These are phyloP conservation scores for Pleurotus djamor DNA, from an alignment of 768 basidiomycete species.

Conservation along the genomic window DNA sequence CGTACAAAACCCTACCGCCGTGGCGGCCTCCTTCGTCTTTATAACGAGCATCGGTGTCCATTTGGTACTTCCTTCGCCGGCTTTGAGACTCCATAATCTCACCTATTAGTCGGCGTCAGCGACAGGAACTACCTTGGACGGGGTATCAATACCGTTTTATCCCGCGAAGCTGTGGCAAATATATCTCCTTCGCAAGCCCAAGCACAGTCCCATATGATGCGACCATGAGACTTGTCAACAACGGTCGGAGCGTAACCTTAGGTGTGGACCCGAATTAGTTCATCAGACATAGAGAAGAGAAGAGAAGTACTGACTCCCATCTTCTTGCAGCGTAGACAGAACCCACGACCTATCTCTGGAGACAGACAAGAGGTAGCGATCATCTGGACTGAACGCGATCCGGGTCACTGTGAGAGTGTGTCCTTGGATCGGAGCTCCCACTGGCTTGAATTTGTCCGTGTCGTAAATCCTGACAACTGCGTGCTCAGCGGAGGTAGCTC, in stretches of 20 bases:
- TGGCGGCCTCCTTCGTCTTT: conserved; percentile 75
- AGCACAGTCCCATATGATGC: conserved; percentile 95
- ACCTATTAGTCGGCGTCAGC: conserved; percentile 44
- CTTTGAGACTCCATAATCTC: conserved; percentile 67
- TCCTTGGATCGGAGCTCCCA: conserved; percentile 75
- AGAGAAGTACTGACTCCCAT: conserved; percentile 31
- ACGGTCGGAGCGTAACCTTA: conserved; percentile 62
- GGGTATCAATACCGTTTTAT: conserved; percentile 72
- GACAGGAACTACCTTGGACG: not conserved
- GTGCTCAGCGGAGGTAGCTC: conserved; percentile 83
- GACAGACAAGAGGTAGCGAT: conserved; percentile 75
- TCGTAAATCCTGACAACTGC: conserved; percentile 86
- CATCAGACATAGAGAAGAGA: too few relatives aligned
- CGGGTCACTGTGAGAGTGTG: conserved; percentile 90
- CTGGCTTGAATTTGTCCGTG: conserved; percentile 62
- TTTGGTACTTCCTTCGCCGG: conserved; percentile 27
- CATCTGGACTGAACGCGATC: conserved; percentile 87
- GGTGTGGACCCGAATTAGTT: too few relatives aligned
- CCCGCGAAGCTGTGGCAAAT: conserved; percentile 93
- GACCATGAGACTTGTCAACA: conserved; percentile 80
- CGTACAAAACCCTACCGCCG: conserved; percentile 68
- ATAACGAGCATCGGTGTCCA: conserved; percentile 65
- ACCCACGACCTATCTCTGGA: conserved; percentile 94
- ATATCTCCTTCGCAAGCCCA: conserved; percentile 77
- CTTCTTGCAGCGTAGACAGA: conserved; percentile 54